Base-by-base conservation (phyloP, 352 stramenopile species). In the Globisporangium spiculum region DNA sequence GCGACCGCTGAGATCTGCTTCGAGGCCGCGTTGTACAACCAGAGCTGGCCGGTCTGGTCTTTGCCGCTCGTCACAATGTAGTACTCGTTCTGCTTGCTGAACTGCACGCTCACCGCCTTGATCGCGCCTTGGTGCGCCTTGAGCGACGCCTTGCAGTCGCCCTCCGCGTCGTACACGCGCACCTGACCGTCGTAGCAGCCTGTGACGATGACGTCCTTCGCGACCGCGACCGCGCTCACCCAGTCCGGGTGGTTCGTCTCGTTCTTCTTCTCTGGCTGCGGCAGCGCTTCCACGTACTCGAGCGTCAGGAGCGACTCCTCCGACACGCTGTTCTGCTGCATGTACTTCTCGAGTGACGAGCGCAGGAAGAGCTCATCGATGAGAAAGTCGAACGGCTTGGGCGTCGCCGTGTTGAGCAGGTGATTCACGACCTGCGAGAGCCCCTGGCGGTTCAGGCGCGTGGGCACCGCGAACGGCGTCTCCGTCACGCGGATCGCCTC, bases 351-450 rank as follows among this genome's bases (percentile, higher is more conserved):
- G 16, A 96, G 75, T 50, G 88, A 86, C 54, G 85, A 86, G 66
- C 88, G 88, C 50, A 96, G 74, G 65, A 94, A 94, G 10, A 80
- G 62, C 6, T 77, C 83, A 30, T 93, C 89, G 55, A 93, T 73
- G 27, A 97, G 75, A 57, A 97, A 96, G 75, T 97, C 90, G 68
- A 97, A 97, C 12, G 88, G 89, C 20, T 81, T 80, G 6, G 83
- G 77, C 27, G 75, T 81, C 63, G 70, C 61, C 26, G 70, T 79
- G 69, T 84, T 84, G 38, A 97, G 78, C 64, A 97, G 65, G 66
- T 97, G 90, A 77, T 97, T 97, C 18, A 97, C 83, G 30, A 97
- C 86, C 70, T 97, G 87, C 41, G 89, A 96, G 54, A 97, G 83
- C 0, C 89, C 88, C 44, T 92, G 87, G 6, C 90, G 85, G 60